A percentile compares a stretch with the other conserved stretches of the same genome.
Evolutionary conservation across 805 yeast species (phyloP).

Genomic region (Candida argentea): DNA sequence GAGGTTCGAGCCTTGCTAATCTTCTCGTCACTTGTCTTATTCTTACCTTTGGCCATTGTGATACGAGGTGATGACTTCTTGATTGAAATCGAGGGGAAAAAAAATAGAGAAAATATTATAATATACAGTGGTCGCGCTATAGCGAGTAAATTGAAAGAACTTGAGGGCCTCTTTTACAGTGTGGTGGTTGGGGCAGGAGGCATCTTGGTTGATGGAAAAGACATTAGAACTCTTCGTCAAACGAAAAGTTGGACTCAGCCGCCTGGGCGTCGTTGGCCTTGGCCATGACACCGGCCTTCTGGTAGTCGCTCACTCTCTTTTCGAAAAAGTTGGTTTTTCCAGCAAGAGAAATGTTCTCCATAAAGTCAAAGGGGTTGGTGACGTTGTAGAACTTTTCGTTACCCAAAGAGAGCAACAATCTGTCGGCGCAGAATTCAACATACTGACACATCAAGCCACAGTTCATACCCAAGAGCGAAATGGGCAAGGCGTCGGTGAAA

Average conservation of each 20-base stretch:
- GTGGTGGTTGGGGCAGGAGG: background rate
- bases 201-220: background rate
- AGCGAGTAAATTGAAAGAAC: no score
- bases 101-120: conserved; percentile 9
- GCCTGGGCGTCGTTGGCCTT: conserved; percentile 40
- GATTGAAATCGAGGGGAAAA: background rate
- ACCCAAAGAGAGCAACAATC: conserved; percentile 85
- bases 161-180: background rate
- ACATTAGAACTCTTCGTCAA: conserved; percentile 84
- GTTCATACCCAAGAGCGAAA: conserved; percentile 91
- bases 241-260: conserved; percentile 52
- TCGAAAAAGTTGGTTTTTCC: conserved; percentile 99
- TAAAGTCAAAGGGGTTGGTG: conserved; percentile 92
- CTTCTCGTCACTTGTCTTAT: conserved; percentile 37
- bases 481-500: conserved; percentile 92
- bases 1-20: conserved; percentile 29
- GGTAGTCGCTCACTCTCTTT: conserved; percentile 97
- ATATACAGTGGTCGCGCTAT: background rate
- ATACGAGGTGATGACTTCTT: background rate
- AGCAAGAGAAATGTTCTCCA: conserved; percentile 97
- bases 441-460: conserved; percentile 90
- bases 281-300: conserved; percentile 99
- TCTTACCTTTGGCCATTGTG: conserved; percentile 46
- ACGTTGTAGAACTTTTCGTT: conserved; percentile 81
- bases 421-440: conserved; percentile 95